A percentile compares a stretch with the other conserved stretches of the same genome.
phyloP scores from a whole-genome alignment of 805 yeast genomes.

The Pichia ethanolica region DNA sequence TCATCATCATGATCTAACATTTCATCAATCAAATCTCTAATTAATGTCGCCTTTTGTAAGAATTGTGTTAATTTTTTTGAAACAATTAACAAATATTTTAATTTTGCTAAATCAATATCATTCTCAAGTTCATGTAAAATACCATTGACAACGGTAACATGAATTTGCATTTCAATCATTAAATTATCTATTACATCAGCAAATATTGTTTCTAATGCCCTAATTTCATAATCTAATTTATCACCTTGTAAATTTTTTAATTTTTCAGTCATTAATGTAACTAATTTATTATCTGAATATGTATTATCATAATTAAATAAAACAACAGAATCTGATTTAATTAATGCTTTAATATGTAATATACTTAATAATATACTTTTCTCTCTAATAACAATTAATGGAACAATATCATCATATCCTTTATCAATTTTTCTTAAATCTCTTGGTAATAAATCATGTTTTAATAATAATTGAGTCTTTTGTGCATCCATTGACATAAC shows the following conservation, averaged over 20 bases:
- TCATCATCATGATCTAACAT: constrained; percentile 83
- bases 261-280: constrained; percentile 35
- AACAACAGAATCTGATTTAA: constrained; percentile 44
- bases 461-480: constrained; percentile 35
- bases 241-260: constrained; percentile 30
- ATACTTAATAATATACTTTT: constrained; percentile 41
- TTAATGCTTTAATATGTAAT: constrained; percentile 43
- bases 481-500: constrained; percentile 39
- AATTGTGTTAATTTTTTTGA: constrained; percentile 80
- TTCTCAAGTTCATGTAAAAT: constrained; percentile 72
- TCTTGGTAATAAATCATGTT: constrained; percentile 42
- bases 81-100: constrained; percentile 72
- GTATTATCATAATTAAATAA: constrained; percentile 42
- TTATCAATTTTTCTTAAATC: constrained; percentile 47
- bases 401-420: constrained; percentile 46
- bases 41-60: constrained; percentile 72
- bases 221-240: constrained; percentile 72
- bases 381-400: constrained; percentile 42
- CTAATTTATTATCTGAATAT: constrained; percentile 37
- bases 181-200: constrained; percentile 72
- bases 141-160: constrained; percentile 65
- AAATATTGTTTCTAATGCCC: constrained; percentile 84
- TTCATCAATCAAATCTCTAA: constrained; percentile 80
- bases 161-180: constrained; percentile 81
- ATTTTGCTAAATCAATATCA: constrained; percentile 70